Percentiles rank a stretch among this genome's conserved stretches.
Evolutionary conservation across 805 yeast genomes (phyloP).

Genomic region (Candida verbasci): DNA sequence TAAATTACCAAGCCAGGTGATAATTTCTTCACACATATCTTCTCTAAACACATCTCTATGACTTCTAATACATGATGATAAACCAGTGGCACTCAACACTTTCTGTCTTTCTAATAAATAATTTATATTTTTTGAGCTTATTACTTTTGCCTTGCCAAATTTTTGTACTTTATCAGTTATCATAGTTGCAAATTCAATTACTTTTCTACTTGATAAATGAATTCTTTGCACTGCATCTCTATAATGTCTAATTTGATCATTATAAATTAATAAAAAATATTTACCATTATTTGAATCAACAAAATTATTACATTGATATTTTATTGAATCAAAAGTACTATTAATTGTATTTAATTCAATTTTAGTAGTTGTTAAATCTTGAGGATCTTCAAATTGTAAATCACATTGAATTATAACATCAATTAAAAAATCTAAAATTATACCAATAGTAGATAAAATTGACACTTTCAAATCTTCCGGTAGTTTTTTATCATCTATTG

Average conservation of each 20-base stretch:
- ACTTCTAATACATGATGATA: slow-evolving; percentile 62
- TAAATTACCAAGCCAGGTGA: slow-evolving; percentile 61
- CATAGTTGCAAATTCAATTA: slow-evolving; percentile 65
- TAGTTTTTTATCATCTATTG: slow-evolving; percentile 16
- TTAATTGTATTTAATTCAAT: slow-evolving; percentile 25
- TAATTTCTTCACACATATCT: slow-evolving; percentile 71
- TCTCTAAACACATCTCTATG: slow-evolving; percentile 72
- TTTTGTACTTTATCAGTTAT: slow-evolving; percentile 58
- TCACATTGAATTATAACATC: slow-evolving; percentile 55
- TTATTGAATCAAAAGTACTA: slow-evolving; percentile 31
- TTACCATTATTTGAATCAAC: slow-evolving; percentile 37
- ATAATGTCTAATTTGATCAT: slow-evolving; percentile 74
- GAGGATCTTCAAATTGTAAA: slow-evolving; percentile 30
- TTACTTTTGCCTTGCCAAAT: slow-evolving; percentile 67
- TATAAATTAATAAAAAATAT: slow-evolving; percentile 61
- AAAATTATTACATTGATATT: slow-evolving; percentile 35
- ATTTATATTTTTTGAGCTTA: slow-evolving; percentile 49
- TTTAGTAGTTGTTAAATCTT: slow-evolving; percentile 19
- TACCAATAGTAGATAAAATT: slow-evolving; percentile 39
- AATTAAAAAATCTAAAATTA: slow-evolving; percentile 53
- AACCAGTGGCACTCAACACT: slow-evolving; percentile 57
- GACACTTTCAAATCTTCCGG: slow-evolving; percentile 42
- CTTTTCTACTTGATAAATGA: slow-evolving; percentile 58
- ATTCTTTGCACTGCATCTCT: slow-evolving; percentile 69
- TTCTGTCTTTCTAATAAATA: slow-evolving; percentile 51